phyloP scores from a whole-genome alignment of 768 basidiomycete genomes.

The Russula sp. region DNA sequence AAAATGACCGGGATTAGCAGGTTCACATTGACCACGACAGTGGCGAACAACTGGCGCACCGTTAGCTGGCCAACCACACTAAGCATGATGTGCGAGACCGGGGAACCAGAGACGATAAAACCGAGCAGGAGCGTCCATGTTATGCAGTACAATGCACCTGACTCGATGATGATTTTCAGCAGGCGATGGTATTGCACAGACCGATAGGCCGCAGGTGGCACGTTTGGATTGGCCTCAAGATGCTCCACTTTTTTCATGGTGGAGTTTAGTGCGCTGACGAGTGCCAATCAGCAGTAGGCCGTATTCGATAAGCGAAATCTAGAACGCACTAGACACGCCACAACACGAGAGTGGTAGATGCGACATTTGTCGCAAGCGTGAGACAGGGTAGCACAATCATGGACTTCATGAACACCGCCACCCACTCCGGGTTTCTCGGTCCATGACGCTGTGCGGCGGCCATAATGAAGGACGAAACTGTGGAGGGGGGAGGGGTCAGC shows the following conservation, averaged over 20 bases:
- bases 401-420: not conserved
- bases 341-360: constrained; percentile 5
- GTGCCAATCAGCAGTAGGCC: not conserved
- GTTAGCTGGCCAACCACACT: constrained; percentile 12
- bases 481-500: not conserved
- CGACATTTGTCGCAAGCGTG: constrained; percentile 18
- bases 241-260: not conserved
- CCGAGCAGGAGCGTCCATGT: constrained; percentile 17
- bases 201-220: not conserved
- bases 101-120: not conserved
- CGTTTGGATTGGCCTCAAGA: not conserved
- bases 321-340: constrained; percentile 7
- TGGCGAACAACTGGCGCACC: not conserved
- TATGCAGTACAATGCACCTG: constrained; percentile 20
- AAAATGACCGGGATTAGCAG: not conserved
- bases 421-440: not conserved
- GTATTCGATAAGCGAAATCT: not conserved
- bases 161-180: constrained; percentile 19
- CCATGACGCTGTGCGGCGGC: constrained; percentile 1
- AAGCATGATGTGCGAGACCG: not conserved
- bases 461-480: constrained; percentile 11
- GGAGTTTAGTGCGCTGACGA: not conserved
- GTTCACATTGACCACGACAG: not conserved
- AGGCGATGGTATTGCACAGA: constrained; percentile 3
- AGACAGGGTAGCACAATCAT: constrained; percentile 5